phyloP scores from a whole-genome alignment of 352 stramenopile genomes.

The Phytophthora hibernalis region DNA sequence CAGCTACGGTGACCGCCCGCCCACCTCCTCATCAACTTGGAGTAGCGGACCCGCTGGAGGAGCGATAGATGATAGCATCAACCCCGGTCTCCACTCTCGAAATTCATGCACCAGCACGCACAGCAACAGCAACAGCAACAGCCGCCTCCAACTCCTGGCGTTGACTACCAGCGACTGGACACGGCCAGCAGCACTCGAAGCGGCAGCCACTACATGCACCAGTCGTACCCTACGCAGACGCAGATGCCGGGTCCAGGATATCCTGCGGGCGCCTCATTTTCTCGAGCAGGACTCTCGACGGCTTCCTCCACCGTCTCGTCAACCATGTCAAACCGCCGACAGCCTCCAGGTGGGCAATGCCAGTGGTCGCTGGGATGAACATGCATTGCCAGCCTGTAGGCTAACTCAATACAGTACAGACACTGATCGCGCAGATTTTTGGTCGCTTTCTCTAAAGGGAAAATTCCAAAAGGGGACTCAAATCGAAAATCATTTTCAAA shows the following conservation, averaged over 20 bases:
- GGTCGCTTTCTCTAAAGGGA: too few species aligned
- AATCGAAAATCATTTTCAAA: too few species aligned
- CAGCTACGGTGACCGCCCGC: constrained; percentile 11
- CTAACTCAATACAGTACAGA: too few species aligned
- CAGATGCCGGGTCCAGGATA: constrained; percentile 9
- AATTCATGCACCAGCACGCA: constrained; percentile 73
- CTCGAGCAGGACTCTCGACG: constrained; percentile 29
- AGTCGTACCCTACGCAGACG: constrained; percentile 7
- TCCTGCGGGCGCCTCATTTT: constrained; percentile 13
- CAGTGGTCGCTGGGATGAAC: constrained; percentile 58
- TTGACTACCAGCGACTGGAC: constrained; percentile 25
- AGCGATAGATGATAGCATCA: constrained; percentile 20
- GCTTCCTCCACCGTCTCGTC: constrained; percentile 26
- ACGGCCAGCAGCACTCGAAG: constrained; percentile 28
- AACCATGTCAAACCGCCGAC: constrained; percentile 36
- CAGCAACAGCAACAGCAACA: constrained; percentile 32
- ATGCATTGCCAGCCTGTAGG: too few species aligned
- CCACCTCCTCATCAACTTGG: constrained; percentile 26
- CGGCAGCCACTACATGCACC: constrained; percentile 18
- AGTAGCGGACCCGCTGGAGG: constrained; percentile 4
- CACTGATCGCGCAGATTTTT: too few species aligned
- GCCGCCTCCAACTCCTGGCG: constrained; percentile 12
- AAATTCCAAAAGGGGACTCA: too few species aligned
- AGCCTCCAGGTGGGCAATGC: constrained; percentile 66
- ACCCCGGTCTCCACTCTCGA: constrained; percentile 72